A percentile compares a stretch with the other conserved stretches of the same genome.
Conservation (phyloP, 192 early-diverging fungal species). For the Rhizophagus clarus region DNA sequence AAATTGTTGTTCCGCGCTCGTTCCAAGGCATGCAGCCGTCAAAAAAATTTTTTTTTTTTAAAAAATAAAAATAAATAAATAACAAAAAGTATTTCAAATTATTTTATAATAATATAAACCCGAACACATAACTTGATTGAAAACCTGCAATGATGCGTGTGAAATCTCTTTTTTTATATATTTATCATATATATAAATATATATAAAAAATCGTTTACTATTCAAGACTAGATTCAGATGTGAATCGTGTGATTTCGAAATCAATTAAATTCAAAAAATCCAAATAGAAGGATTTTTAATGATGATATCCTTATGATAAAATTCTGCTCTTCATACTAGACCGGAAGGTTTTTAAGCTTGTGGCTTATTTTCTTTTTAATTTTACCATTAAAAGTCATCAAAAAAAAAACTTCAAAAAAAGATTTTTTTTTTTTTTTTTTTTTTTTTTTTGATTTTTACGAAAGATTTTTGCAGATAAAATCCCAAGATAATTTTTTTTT, state of each 20-base stretch:
- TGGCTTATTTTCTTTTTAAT: no score
- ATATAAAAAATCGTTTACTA: background rate
- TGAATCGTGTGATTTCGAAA: background rate
- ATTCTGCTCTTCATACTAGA: no score
- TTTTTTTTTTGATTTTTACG: no score
- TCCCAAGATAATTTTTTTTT: background rate
- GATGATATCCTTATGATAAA: background rate
- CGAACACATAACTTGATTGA: background rate
- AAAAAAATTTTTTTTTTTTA: background rate
- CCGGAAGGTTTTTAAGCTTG: background rate
- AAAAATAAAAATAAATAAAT: no score
- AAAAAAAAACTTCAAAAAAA: background rate
- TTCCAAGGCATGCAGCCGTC: background rate
- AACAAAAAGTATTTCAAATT: no score
- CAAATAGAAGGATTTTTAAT: background rate
- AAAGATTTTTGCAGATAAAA: no score
- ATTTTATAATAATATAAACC: no score
- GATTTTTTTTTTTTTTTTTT: background rate
- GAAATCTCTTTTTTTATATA: background rate
- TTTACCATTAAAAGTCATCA: background rate
- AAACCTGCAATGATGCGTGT: background rate
- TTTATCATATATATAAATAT: no score
- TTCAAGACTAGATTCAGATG: constrained; percentile 1
- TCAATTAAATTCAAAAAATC: no score
- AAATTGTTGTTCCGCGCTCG: no score